Evolutionary conservation across 495 filamentous ascomycete genomes (phyloP), one percentile per base, ranked within the genome.

Genomic region (Penicillium goetzii): DNA sequence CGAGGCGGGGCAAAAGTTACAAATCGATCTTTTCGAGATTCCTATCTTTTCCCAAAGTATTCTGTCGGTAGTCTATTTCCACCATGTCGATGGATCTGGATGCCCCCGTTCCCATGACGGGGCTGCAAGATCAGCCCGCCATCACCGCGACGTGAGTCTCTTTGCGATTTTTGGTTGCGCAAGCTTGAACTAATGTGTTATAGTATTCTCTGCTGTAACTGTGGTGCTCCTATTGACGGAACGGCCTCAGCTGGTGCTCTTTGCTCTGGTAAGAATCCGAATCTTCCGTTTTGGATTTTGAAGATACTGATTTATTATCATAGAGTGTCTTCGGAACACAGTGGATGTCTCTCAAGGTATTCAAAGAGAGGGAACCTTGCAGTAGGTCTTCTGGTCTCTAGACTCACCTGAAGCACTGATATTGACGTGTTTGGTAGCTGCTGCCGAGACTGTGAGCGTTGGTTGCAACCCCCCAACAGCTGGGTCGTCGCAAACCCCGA

Each of bases 341-440:
- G 87, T 96, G 71, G 95, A 99, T 73, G 92, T 97, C 62, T 93
- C 93, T n/a, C 80, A 89, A 76, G 93, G 93, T n/a, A 92, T 97
- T 60, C 93, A 89, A 74, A 84, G 92, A 58, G 93, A 97, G 70
- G 90, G 89, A 21, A 86, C 85, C 21, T 81, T 97, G 2, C 90
- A 95, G 50, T 53, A 33, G 15, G 50, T 53, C 25, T 53, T 33
- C n/a, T n/a, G 50, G 30, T 33, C 50, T 32, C n/a, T 33, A 23
- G 10, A 21, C 7, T 23, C 21, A 25, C 21, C 43, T n/a, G 21
- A 25, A 17, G 21, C 19, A 5, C 9, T 25, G 43, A 47, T 47
- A 47, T 47, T 47, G 19, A 47, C n/a, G 7, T 53, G 3, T 9
- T 53, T 3, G 17, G 15, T n/a, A 53, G 50, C 64, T 89, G 86